Base-by-base conservation (phyloP, 495 filamentous ascomycete species). In the Lasiosphaeria miniovina region DNA sequence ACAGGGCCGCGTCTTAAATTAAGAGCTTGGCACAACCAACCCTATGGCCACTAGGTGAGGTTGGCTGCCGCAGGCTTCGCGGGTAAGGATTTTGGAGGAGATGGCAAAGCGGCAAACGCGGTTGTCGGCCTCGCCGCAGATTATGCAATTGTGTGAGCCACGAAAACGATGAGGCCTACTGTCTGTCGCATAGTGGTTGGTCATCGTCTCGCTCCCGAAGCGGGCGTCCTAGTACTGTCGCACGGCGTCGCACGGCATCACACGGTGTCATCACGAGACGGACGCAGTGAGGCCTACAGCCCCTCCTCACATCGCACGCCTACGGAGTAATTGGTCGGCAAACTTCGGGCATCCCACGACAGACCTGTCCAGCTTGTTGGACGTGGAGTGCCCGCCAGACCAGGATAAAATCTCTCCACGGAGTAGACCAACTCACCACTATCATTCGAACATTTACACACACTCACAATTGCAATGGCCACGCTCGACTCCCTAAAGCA, bases 401-500 rank as follows among this genome's bases (percentile, higher is more conserved):
- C 49, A 34, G 49, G 24, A n/a, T 34, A 33, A 48, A 43, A 1
- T 48, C 24, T 33, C 5, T 24, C 55, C n/a, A 14, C 35, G 0
- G 24, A 24, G 24, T 24, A 24, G 38, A 34, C 55, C 45, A 49
- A 45, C 45, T n/a, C 3, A 12, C 10, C 12, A 48, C 54, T 35
- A 12, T 41, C 38, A 41, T 41, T 41, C 43, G 7, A 9, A 46
- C 43, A 46, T 46, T n/a, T n/a, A 52, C 49, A 52, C 24, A 33
- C 38, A 55, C 53, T 0, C 36, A 11, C 53, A 33, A 11, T 9
- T 45, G 6, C 49, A 43, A 86, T 86, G 82, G 75, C 80, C 43
- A 83, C 74, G 52, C 73, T 86, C 63, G 64, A 78, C 35, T 66
- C 68, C 49, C 73, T 86, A 36, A 83, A 83, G 67, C 33, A 35